A percentile compares a stretch with the other conserved stretches of the same genome.
Conservation (phyloP, 75 land plant genomes). For the Cunninghamia lanceolata region DNA sequence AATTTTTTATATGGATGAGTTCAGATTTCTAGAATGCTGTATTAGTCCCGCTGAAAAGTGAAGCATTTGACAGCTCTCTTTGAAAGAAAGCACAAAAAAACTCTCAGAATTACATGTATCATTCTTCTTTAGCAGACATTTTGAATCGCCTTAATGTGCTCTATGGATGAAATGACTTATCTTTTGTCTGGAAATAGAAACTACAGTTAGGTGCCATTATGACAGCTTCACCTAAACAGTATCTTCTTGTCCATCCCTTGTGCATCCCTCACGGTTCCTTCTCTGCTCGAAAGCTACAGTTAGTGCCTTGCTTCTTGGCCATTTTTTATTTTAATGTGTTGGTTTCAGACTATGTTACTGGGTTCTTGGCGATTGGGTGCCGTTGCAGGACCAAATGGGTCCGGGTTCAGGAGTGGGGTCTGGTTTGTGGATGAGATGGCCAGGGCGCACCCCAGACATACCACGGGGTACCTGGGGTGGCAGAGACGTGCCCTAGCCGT, state of each 20-base stretch:
- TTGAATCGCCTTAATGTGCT: neutral
- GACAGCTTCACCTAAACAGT: neutral
- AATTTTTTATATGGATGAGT: neutral
- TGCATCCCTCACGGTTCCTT: neutral
- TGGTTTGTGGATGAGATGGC: no score
- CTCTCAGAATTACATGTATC: neutral
- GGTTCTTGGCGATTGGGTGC: no score
- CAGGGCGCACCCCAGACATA: no score
- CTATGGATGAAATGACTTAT: neutral
- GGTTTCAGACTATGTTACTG: neutral
- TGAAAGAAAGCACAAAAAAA: neutral
- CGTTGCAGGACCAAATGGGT: no score
- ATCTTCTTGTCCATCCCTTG: neutral
- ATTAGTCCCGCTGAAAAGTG: neutral
- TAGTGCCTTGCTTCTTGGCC: neutral
- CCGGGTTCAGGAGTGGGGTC: no score
- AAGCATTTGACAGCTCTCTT: neutral
- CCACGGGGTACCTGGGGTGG: no score
- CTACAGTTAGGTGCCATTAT: neutral
- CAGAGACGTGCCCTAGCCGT: no score
- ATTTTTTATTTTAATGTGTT: no score
- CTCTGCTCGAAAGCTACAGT: neutral
- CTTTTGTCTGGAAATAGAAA: neutral
- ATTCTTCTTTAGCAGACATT: neutral
- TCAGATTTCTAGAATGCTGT: neutral